Percentiles rank a stretch among this genome's conserved stretches.
Evolutionary conservation across 306 rosid species (phyloP).

Genomic region (Quercus mongolica): DNA sequence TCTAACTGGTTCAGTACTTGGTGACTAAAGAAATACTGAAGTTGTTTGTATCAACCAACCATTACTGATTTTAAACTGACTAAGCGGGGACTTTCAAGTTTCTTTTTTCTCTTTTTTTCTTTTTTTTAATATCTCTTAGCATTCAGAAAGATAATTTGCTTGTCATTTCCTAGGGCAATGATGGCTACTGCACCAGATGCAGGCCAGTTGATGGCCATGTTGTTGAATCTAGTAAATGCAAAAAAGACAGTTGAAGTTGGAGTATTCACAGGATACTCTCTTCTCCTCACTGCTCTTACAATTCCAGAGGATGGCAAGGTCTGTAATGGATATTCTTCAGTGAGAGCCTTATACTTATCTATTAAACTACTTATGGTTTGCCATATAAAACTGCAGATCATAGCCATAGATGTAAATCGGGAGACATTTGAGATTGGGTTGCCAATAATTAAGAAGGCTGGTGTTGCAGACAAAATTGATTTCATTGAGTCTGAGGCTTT

Average conservation of each 20-base stretch:
- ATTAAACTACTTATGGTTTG: neutral
- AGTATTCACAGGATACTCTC: conserved; percentile 64
- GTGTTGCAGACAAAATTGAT: conserved; percentile 63
- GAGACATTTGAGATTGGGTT: conserved; percentile 50
- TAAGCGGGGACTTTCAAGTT: neutral
- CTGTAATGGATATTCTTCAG: neutral
- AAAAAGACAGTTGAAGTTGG: conserved; percentile 54
- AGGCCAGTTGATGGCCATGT: conserved; percentile 28
- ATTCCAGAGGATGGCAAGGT: conserved; percentile 60
- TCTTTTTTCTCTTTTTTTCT: too few relatives aligned
- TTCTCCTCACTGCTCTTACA: conserved; percentile 66
- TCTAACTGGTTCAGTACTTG: neutral
- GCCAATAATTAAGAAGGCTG: conserved; percentile 57
- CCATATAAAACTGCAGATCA: conserved; percentile 30
- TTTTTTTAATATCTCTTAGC: neutral
- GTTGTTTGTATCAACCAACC: neutral
- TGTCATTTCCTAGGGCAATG: conserved; percentile 8
- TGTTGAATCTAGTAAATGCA: conserved; percentile 24
- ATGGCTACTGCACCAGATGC: conserved; percentile 32
- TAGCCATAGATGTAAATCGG: conserved; percentile 49
- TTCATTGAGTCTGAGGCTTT: conserved; percentile 53
- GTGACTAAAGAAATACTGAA: neutral
- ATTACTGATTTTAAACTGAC: neutral
- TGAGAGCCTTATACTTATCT: neutral
- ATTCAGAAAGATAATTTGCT: neutral